phyloP scores from a whole-genome alignment of 768 basidiomycete species.

The Panus rudis region DNA sequence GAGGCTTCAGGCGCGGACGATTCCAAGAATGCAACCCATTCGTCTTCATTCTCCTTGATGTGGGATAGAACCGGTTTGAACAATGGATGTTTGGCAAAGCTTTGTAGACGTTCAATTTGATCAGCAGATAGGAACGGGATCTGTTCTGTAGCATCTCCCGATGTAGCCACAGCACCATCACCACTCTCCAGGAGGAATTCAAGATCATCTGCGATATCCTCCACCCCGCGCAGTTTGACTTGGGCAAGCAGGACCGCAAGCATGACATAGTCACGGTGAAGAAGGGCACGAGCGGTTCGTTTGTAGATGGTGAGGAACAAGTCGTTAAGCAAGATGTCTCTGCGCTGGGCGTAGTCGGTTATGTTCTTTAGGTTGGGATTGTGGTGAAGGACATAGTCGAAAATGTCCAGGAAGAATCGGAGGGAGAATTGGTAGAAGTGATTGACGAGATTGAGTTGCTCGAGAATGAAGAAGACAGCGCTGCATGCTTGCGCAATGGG shows the following conservation, averaged over 20 bases:
- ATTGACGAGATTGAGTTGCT: slow-evolving; percentile 88
- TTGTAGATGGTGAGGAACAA: slow-evolving; percentile 85
- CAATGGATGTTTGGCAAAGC: slow-evolving; percentile 61
- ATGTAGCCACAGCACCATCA: slow-evolving; percentile 45
- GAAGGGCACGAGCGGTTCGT: slow-evolving; percentile 83
- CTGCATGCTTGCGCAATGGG: slow-evolving; percentile 95
- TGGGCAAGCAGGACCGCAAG: slow-evolving; percentile 87
- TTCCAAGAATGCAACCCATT: slow-evolving; percentile 69
- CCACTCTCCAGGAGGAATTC: slow-evolving; percentile 91
- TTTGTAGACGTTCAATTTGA: slow-evolving; percentile 61
- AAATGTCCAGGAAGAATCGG: slow-evolving; percentile 96
- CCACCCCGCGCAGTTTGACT: slow-evolving; percentile 73
- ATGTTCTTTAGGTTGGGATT: slow-evolving; percentile 85
- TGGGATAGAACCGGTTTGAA: slow-evolving; percentile 73
- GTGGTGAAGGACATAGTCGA: slow-evolving; percentile 87
- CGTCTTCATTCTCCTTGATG: slow-evolving; percentile 50
- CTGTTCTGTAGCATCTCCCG: slow-evolving; percentile 26
- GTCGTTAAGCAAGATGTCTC: slow-evolving; percentile 77
- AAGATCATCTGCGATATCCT: slow-evolving; percentile 77
- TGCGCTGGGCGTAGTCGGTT: slow-evolving; percentile 63
- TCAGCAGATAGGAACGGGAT: slow-evolving; percentile 54
- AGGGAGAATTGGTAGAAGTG: slow-evolving; percentile 99
- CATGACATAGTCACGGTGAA: slow-evolving; percentile 87
- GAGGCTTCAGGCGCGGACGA: slow-evolving; percentile 57
- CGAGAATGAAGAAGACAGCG: slow-evolving; percentile 93